Base-by-base conservation (phyloP, 2,329 filamentous ascomycete genomes). In the Apiospora saccharicola region DNA sequence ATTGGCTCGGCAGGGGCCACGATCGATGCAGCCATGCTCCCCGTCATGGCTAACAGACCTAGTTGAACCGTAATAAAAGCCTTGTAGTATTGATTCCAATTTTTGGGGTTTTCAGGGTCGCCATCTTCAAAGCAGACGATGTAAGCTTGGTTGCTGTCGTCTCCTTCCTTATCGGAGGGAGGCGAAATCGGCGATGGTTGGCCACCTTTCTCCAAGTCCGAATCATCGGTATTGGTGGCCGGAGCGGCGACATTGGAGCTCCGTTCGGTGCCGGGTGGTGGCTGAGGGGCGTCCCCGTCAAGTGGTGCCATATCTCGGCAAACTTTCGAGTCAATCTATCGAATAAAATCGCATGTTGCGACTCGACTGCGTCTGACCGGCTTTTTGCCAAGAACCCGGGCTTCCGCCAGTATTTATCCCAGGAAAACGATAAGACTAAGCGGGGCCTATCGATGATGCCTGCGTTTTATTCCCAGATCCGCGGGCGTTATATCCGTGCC, bases 11-110 rank as follows among this genome's bases (percentile, higher is more conserved):
- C 87, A 0, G 87, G 84, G 2, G 86, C 80, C 51, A 86, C 85
- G 71, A 89, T 87, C 24, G 85, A 86, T 7, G 85, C 86, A 4
- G 85, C 87, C 68, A 88, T 76, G 73, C 83, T 86, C 22, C 85
- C 86, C 12, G 82, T 79, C n/a, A 88, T 77, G 1, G 87, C 86
- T 22, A 89, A 79, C 80, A 88, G 81, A 34, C 85, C 83, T 46
- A 89, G 76, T 70, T 86, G 82, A 24, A 87, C 80, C 0, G 86
- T 88, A 69, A 88, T 79, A 80, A 82, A 86, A 67, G 79, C 81
- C 77, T 87, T 88, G 73, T 85, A 84, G 4, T 68, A 61, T 7
- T 78, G 75, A 0, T 79, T 78, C 81, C 83, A 89, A 73, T 87
- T 87, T 68, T 82, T 81, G 0, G 88, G 87, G 72, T 89, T 87